Conservation (phyloP, 257 asterid species). For the Thymus quinquecostatus region DNA sequence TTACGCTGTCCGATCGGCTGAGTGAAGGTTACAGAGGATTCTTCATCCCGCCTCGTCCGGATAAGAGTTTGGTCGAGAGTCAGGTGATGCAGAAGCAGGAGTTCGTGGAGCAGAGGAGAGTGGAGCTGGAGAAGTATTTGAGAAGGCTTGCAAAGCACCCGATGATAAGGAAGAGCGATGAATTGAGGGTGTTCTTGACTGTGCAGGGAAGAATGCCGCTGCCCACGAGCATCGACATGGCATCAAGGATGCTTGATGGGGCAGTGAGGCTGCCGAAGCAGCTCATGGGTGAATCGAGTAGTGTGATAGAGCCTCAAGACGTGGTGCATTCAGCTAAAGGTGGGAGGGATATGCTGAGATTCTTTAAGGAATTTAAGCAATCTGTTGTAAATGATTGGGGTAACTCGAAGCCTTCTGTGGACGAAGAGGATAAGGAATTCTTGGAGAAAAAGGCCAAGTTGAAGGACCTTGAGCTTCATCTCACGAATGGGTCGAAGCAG, state of each 20-base stretch:
- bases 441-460: constrained; percentile 77
- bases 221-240: constrained; percentile 70
- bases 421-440: constrained; percentile 90
- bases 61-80: constrained; percentile 89
- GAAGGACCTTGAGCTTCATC: constrained; percentile 82
- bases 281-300: constrained; percentile 76
- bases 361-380: constrained; percentile 93
- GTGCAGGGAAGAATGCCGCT: constrained; percentile 86
- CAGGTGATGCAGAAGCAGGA: constrained; percentile 99
- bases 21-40: constrained; percentile 75
- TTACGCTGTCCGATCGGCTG: constrained; percentile 85
- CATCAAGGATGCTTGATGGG: constrained; percentile 93
- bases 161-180: constrained; percentile 76
- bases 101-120: constrained; percentile 94
- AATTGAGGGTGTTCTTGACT: constrained; percentile 85
- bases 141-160: constrained; percentile 81
- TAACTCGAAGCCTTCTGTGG: constrained; percentile 57
- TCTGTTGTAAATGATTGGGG: constrained; percentile 95
- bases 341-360: constrained; percentile 90
- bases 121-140: constrained; percentile 84
- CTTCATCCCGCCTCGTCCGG: constrained; percentile 92
- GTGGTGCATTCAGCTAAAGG: constrained; percentile 90
- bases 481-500: constrained; percentile 83
- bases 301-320: constrained; percentile 79
- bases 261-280: constrained; percentile 88